A percentile compares a stretch with the other conserved stretches of the same genome.
These are phyloP conservation scores for Pouteria campechiana DNA, from an alignment of 179 eudicot species.

Conservation along the genomic window DNA sequence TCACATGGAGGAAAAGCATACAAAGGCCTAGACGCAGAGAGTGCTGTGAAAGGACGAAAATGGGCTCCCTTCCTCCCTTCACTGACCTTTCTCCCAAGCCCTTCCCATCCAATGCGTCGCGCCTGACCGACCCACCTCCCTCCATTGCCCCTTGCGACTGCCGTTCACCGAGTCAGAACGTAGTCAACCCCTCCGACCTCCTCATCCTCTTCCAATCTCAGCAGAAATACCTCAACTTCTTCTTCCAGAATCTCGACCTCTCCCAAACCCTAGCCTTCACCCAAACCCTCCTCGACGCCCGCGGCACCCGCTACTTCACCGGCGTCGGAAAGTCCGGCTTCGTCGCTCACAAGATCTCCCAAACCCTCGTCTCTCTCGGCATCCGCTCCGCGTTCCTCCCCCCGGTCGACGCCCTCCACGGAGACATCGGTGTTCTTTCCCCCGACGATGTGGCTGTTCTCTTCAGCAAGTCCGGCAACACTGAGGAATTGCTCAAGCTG, in stretches of 20 bases:
- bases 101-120: too few relatives aligned
- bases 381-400: conserved; percentile 62
- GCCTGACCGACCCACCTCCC: too few relatives aligned
- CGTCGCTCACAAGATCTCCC: conserved; percentile 91
- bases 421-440: conserved; percentile 71
- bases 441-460: conserved; percentile 44
- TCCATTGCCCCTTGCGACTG: too few relatives aligned
- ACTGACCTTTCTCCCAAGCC: too few relatives aligned
- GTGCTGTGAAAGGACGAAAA: too few relatives aligned
- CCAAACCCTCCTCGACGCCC: conserved; percentile 45
- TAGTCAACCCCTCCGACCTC: conserved; percentile 30
- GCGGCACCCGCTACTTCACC: conserved; percentile 72
- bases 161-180: too few relatives aligned
- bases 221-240: conserved; percentile 64
- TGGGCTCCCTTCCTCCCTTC: too few relatives aligned
- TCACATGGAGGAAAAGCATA: too few relatives aligned
- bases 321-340: conserved; percentile 98
- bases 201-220: conserved; percentile 75
- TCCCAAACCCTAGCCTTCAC: conserved; percentile 70
- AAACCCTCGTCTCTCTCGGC: conserved; percentile 73
- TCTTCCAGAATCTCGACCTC: conserved; percentile 65
- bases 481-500: conserved; percentile 62
- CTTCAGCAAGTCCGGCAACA: conserved; percentile 84
- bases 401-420: conserved; percentile 88
- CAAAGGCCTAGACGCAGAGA: too few relatives aligned